These are phyloP conservation scores for Dryas integrifolia DNA, from an alignment of 331 rosid genomes.

Conservation along the genomic window DNA sequence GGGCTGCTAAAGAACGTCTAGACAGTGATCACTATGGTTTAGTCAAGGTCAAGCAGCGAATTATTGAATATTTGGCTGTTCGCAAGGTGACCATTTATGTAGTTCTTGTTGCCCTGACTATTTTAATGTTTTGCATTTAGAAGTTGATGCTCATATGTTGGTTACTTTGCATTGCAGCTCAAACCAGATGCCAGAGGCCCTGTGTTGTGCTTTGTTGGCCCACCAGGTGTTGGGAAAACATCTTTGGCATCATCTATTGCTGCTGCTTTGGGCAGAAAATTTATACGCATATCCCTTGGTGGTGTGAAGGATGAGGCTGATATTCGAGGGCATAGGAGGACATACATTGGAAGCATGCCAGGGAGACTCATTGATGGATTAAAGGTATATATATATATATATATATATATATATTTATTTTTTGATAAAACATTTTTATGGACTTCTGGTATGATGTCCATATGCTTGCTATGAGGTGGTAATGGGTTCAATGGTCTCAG, in stretches of 20 bases:
- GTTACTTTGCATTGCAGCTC: conserved; percentile 55
- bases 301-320: conserved; percentile 99
- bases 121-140: conserved; percentile 21
- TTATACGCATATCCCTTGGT: conserved; percentile 90
- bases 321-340: conserved; percentile 97
- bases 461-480: neutral
- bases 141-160: conserved; percentile 33
- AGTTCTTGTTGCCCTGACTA: conserved; percentile 4
- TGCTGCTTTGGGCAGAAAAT: conserved; percentile 83
- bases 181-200: conserved; percentile 99
- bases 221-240: conserved; percentile 99
- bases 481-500: neutral
- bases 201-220: conserved; percentile 96
- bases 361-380: conserved; percentile 96
- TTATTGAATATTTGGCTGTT: conserved; percentile 92
- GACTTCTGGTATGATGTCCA: neutral
- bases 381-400: conserved; percentile 47
- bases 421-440: neutral
- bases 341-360: conserved; percentile 99
- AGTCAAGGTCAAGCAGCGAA: conserved; percentile 88
- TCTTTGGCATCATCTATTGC: conserved; percentile 98
- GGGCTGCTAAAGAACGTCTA: conserved; percentile 81
- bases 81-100: conserved; percentile 62
- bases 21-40: conserved; percentile 93
- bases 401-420: neutral